Conservation (phyloP, 495 filamentous ascomycete genomes). For the Neurospora sp. region DNA sequence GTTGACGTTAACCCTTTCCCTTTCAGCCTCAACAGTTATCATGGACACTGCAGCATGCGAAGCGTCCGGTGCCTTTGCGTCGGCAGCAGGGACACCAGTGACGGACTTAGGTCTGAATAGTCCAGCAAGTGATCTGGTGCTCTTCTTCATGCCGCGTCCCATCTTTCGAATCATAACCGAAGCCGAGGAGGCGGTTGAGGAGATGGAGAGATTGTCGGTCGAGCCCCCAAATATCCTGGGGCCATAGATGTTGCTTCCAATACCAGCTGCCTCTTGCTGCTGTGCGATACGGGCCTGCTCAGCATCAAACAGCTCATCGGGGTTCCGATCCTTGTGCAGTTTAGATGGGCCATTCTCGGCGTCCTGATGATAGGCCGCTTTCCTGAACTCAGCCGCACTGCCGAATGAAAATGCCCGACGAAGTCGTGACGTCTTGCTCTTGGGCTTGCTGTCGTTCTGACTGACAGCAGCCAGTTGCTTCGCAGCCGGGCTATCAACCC, state of each 20-base stretch:
- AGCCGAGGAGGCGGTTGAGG: slow-evolving; percentile 93
- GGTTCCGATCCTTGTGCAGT: slow-evolving; percentile 63
- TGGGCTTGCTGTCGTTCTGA: slow-evolving; percentile 55
- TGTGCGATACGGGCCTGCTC: slow-evolving; percentile 86
- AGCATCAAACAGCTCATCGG: slow-evolving; percentile 53
- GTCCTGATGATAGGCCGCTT: slow-evolving; percentile 53
- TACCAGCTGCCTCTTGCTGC: slow-evolving; percentile 81
- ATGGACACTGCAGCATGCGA: slow-evolving; percentile 78
- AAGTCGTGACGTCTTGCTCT: slow-evolving; percentile 81
- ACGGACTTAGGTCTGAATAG: slow-evolving; percentile 92
- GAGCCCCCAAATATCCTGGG: slow-evolving; percentile 83
- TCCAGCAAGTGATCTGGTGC: slow-evolving; percentile 79
- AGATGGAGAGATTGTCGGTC: slow-evolving; percentile 93
- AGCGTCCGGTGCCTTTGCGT: slow-evolving; percentile 52
- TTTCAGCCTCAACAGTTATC: slow-evolving; percentile 90
- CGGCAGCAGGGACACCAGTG: slow-evolving; percentile 62
- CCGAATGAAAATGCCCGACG: slow-evolving; percentile 95
- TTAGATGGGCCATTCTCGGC: slow-evolving; percentile 47
- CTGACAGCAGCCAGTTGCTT: slow-evolving; percentile 72
- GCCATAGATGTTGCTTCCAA: slow-evolving; percentile 92
- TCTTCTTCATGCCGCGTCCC: slow-evolving; percentile 95
- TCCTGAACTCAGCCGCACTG: slow-evolving; percentile 83
- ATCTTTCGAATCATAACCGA: slow-evolving; percentile 99
- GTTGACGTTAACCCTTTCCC: slow-evolving; percentile 73
- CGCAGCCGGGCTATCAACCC: slow-evolving; percentile 57